Evolutionary conservation across 2,329 filamentous ascomycete species (phyloP).

Genomic region (Elsinoe arachidis): DNA sequence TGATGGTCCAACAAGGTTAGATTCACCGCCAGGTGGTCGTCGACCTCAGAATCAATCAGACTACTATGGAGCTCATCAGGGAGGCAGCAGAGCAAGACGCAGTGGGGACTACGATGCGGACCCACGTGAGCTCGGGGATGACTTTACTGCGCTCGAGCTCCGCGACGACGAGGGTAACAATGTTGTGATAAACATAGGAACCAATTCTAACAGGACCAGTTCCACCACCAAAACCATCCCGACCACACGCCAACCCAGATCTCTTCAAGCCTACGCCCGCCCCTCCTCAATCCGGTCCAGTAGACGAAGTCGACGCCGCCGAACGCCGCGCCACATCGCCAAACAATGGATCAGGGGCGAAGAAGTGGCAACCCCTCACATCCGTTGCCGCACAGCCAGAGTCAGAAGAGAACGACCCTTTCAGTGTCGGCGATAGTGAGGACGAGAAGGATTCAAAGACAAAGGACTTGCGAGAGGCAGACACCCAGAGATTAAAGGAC

Average conservation of each 20-base stretch:
- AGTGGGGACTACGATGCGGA: constrained; percentile 95
- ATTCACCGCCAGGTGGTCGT: constrained; percentile 25
- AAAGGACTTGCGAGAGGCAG: constrained; percentile 50
- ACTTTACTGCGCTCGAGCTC: constrained; percentile 64
- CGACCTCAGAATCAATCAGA: constrained; percentile 31
- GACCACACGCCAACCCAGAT: constrained; percentile 65
- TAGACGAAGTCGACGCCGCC: constrained; percentile 69
- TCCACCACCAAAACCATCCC: constrained; percentile 42
- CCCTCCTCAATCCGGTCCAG: constrained; percentile 49
- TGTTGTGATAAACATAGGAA: no score
- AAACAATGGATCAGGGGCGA: constrained; percentile 48
- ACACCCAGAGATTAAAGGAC: constrained; percentile 43
- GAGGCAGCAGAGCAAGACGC: constrained; percentile 34
- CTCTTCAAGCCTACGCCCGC: constrained; percentile 64
- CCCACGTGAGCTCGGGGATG: constrained; percentile 78
- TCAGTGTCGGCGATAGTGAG: constrained; percentile 91
- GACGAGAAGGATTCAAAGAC: constrained; percentile 76
- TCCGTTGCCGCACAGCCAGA: constrained; percentile 77
- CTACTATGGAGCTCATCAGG: constrained; percentile 28
- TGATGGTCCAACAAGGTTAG: constrained; percentile 18
- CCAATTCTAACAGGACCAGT: constrained; percentile 32
- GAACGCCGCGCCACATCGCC: constrained; percentile 38
- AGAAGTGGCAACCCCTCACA: constrained; percentile 96
- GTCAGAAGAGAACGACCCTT: constrained; percentile 80
- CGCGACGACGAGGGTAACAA: constrained; percentile 50